Percentiles rank a stretch among this genome's conserved stretches.
These are phyloP conservation scores for Kuraishia borneana DNA, from an alignment of 805 yeast species.

Conservation along the genomic window DNA sequence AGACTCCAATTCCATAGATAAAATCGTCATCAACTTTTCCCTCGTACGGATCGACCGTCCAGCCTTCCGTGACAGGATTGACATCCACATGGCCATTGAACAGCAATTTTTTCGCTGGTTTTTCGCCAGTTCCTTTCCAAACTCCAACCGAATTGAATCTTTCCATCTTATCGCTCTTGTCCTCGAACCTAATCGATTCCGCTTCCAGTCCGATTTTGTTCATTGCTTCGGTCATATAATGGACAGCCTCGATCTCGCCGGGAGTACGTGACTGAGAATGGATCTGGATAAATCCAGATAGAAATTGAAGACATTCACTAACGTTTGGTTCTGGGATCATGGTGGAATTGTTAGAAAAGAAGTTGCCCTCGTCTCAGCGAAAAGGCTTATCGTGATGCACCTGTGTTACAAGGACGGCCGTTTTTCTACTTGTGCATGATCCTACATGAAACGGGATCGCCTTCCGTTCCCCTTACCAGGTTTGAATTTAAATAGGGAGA, in stretches of 20 bases:
- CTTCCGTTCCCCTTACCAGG: too few relatives aligned
- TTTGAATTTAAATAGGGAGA: too few relatives aligned
- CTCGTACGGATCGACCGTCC: conserved; percentile 20
- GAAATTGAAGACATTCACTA: conserved; percentile 12
- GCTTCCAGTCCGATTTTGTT: conserved; percentile 13
- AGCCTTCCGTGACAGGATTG: conserved; percentile 19
- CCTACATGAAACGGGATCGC: too few relatives aligned
- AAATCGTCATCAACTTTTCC: conserved; percentile 14
- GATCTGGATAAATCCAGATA: conserved; percentile 17
- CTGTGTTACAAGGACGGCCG: too few relatives aligned
- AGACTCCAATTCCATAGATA: conserved; percentile 20
- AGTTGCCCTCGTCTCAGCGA: conserved; percentile 5
- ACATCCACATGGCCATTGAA: conserved; percentile 22
- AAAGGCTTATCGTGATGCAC: too few relatives aligned
- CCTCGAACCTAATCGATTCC: conserved; percentile 11
- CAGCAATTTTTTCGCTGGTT: conserved; percentile 10
- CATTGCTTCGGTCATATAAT: conserved; percentile 16
- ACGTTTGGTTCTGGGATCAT: conserved; percentile 15
- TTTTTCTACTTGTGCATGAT: too few relatives aligned
- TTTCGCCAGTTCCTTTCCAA: conserved; percentile 16
- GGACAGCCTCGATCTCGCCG: conserved; percentile 15
- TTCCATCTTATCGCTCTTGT: conserved; percentile 13
- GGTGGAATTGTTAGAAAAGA: too few relatives aligned
- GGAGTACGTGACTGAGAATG: conserved; percentile 17
- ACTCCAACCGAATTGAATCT: conserved; percentile 17